Evolutionary conservation across 73 alveolate genomes (phyloP).

Genomic region (Paramecium pentaurelia): DNA sequence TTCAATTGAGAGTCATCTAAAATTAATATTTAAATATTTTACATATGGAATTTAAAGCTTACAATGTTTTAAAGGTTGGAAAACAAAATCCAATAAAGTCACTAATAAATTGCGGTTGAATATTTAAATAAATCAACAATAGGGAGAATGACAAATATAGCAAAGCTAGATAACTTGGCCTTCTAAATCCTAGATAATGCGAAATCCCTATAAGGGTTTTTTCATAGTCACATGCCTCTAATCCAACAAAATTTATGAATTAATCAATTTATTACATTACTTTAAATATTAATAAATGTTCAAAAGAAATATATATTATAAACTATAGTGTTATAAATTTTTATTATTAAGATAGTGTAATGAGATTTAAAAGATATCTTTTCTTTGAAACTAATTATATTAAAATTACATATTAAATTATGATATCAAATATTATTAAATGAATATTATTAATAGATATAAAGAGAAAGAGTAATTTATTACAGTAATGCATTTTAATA

Average conservation of each 20-base stretch:
- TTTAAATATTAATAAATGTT: neutral
- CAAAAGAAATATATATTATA: neutral
- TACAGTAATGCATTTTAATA: neutral
- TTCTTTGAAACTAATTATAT: neutral
- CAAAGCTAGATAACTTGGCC: neutral
- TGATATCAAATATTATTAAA: neutral
- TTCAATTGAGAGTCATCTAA: neutral
- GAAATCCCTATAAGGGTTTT: neutral
- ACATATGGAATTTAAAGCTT: neutral
- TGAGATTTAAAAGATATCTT: neutral
- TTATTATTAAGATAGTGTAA: neutral
- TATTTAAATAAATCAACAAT: neutral
- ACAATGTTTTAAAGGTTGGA: neutral
- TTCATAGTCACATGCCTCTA: neutral
- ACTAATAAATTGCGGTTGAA: slow-evolving; percentile 20
- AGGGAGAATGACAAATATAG: neutral
- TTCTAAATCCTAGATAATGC: neutral
- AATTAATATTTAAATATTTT: neutral
- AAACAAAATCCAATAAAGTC: slow-evolving; percentile 8
- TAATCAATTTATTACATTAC: neutral
- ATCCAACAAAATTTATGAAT: neutral
- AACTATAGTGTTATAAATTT: neutral
- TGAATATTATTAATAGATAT: neutral
- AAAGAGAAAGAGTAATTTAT: neutral
- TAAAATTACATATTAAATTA: neutral